phyloP scores from a whole-genome alignment of 805 yeast genomes.

The Starmerella apis region DNA sequence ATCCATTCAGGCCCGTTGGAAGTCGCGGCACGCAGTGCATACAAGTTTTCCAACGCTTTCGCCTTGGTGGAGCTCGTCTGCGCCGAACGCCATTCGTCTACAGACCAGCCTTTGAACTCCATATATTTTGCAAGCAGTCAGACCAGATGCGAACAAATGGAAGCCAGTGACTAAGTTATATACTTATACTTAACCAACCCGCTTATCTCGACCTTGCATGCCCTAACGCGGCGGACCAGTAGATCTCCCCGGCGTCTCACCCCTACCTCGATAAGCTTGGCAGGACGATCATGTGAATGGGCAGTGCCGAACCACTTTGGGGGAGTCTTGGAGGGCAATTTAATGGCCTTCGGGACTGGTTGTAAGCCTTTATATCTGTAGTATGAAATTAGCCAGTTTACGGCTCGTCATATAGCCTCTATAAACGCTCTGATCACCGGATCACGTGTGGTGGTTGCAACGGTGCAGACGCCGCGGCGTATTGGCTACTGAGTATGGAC shows the following conservation, averaged over 20 bases:
- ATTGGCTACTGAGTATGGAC: neutral
- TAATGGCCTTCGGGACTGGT: too few species aligned
- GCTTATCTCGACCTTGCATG: neutral
- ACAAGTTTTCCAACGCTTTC: constrained; percentile 10
- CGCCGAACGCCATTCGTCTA: constrained; percentile 18
- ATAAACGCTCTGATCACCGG: too few species aligned
- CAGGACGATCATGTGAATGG: neutral
- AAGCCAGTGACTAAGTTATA: constrained; percentile 5
- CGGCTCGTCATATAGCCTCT: too few species aligned
- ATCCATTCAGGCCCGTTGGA: constrained; percentile 66
- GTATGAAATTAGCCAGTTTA: too few species aligned
- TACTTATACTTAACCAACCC: neutral
- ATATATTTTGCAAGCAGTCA: neutral
- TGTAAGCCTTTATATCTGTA: too few species aligned
- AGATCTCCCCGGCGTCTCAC: constrained; percentile 2
- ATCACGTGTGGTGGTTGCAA: neutral
- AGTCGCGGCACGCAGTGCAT: constrained; percentile 3
- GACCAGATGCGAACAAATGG: neutral
- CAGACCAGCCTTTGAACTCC: constrained; percentile 15
- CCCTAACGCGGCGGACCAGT: neutral
- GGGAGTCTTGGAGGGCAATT: too few species aligned
- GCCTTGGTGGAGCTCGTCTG: constrained; percentile 9
- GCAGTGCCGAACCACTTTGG: neutral
- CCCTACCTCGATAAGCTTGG: constrained; percentile 2
- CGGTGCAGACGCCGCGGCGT: neutral